A percentile compares a stretch with the other conserved stretches of the same genome.
phyloP scores from a whole-genome alignment of 139 green algal genomes.

The Cymbomonas tetramitiformis region DNA sequence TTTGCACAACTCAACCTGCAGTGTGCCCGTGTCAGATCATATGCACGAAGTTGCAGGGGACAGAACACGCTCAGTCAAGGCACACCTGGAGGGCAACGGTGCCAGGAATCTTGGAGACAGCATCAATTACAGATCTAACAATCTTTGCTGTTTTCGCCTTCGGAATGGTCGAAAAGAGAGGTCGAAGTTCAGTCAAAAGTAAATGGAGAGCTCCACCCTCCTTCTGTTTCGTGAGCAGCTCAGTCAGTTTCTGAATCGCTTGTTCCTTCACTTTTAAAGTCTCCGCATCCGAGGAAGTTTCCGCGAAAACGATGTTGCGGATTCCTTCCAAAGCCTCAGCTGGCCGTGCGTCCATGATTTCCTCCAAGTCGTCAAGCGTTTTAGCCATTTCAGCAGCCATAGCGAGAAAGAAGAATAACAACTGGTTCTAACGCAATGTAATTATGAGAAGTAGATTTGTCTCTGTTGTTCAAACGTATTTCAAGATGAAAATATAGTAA shows the following conservation, averaged over 20 bases:
- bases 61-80: too few relatives aligned
- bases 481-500: too few relatives aligned
- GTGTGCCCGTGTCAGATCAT: too few relatives aligned
- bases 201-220: slow-evolving; percentile 48
- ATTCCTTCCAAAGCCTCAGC: not conserved
- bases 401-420: too few relatives aligned
- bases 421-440: too few relatives aligned
- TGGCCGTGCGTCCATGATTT: not conserved
- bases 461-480: too few relatives aligned
- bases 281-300: not conserved
- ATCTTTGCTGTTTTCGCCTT: slow-evolving; percentile 99
- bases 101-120: slow-evolving; percentile 69
- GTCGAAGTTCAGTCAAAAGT: slow-evolving; percentile 69
- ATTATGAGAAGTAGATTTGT: too few relatives aligned
- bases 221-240: slow-evolving; percentile 49
- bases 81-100: slow-evolving; percentile 72
- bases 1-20: slow-evolving; percentile 80
- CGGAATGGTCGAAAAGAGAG: slow-evolving; percentile 69
- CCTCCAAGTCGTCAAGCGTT: not conserved
- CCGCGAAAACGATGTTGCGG: not conserved
- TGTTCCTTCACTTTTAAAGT: slow-evolving; percentile 56
- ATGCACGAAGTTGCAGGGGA: too few relatives aligned
- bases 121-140: slow-evolving; percentile 82
- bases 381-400: too few relatives aligned
- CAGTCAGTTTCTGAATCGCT: slow-evolving; percentile 44